Evolutionary conservation across 2,329 filamentous ascomycete genomes (phyloP), one percentile per base, ranked within the genome.

Genomic region (Pseudocercospora cruenta): DNA sequence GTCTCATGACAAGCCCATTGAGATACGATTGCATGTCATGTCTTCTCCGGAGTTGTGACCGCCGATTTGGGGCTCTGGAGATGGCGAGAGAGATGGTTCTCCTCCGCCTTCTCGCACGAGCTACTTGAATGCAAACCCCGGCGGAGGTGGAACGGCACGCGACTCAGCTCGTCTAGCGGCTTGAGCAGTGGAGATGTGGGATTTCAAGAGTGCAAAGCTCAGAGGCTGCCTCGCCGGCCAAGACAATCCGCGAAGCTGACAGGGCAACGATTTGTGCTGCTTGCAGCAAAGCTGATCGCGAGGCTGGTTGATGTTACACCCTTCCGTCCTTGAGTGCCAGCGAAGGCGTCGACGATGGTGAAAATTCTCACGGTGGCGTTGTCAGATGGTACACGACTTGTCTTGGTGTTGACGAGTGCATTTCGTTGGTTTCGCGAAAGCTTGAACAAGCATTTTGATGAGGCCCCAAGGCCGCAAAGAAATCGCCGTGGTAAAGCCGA

Each of bases 241-340:
- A 65, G 63, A 64, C 58, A 61, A 59, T 60, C 26, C 58, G 59
- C 43, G 24, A n/a, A 58, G 57, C 58, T 61, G 63, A 57, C 36
- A 22, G 26, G 62, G 39, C 57, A 60, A 60, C 62, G 22, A 59
- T 19, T 21, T 33, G 33, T 24, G 53, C 54, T 54, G 61, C 61
- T 19, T 63, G 61, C 60, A 33, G 36, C 14, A 45, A 21, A 28
- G 51, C 55, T 58, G 49, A 47, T 63, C 4, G 57, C 19, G 28
- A 10, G 36, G 31, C 22, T 59, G 28, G 36, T 59, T n/a, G 16
- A 21, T 39, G 21, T 45, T 22, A 36, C 28, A 39, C 26, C 33
- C 54, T 58, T 26, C 26, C 28, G 51, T 47, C 16, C 43, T 47
- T 47, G 43, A 47, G 43, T 47, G 21, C 39, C 39, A 45, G 19